Conservation (phyloP, 1,139 yeast genomes). For the Tardiomyces digboiensis region DNA sequence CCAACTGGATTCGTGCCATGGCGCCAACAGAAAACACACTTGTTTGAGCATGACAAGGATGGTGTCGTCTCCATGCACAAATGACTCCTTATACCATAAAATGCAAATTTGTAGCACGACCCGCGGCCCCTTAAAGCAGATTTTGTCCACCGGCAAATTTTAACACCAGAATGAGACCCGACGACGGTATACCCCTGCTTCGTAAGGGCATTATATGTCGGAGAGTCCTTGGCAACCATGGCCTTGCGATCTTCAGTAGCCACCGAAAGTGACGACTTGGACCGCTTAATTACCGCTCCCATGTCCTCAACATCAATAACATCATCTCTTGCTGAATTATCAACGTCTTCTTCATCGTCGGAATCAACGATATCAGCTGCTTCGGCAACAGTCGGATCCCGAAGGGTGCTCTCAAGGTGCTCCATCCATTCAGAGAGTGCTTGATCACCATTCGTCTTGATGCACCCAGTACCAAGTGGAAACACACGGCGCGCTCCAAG, state of each 20-base stretch:
- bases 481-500: slow-evolving; percentile 78
- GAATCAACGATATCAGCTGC: slow-evolving; percentile 35
- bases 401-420: slow-evolving; percentile 46
- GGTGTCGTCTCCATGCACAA: slow-evolving; percentile 97
- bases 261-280: slow-evolving; percentile 10
- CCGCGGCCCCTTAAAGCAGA: slow-evolving; percentile 92
- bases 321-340: slow-evolving; percentile 27
- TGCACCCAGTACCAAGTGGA: slow-evolving; percentile 81
- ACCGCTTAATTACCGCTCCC: slow-evolving; percentile 48
- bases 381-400: slow-evolving; percentile 48
- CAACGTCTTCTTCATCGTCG: slow-evolving; percentile 38
- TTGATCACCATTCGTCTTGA: slow-evolving; percentile 58
- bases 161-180: slow-evolving; percentile 93
- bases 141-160: slow-evolving; percentile 94
- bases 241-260: slow-evolving; percentile 42
- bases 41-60: slow-evolving; percentile 84
- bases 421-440: slow-evolving; percentile 59
- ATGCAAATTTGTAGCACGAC: slow-evolving; percentile 86
- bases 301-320: slow-evolving; percentile 82
- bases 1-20: slow-evolving; percentile 98
- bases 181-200: slow-evolving; percentile 92
- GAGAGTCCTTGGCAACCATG: slow-evolving; percentile 88
- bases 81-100: slow-evolving; percentile 84
- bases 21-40: slow-evolving; percentile 97
- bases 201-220: slow-evolving; percentile 79